Conservation (phyloP, 2,329 filamentous ascomycete species). For the Colletotrichum salicis region DNA sequence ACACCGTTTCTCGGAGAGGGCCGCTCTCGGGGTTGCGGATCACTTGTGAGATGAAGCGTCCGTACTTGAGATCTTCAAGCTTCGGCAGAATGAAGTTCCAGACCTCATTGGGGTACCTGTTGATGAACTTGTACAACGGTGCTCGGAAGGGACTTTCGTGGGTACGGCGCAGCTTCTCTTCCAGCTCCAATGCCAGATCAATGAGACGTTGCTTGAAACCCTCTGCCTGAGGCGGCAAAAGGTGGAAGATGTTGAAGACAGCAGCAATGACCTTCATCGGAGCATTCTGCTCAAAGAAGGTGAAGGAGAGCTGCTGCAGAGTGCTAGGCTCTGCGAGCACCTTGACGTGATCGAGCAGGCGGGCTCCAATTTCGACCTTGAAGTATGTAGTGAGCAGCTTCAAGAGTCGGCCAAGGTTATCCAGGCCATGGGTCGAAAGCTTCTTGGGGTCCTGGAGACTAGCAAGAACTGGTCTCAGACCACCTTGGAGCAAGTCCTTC, state of each 20-base stretch:
- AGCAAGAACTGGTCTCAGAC: constrained; percentile 92
- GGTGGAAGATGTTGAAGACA: constrained; percentile 95
- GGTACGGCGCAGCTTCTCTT: constrained; percentile 85
- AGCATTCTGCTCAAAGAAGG: constrained; percentile 89
- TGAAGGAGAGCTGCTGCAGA: constrained; percentile 92
- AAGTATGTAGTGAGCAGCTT: constrained; percentile 97
- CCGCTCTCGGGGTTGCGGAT: constrained; percentile 80
- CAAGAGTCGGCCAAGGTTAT: constrained; percentile 88
- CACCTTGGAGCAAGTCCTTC: constrained; percentile 94
- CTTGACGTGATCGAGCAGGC: constrained; percentile 94
- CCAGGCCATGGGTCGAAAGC: constrained; percentile 86
- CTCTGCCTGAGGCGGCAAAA: constrained; percentile 90
- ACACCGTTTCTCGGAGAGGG: constrained; percentile 78
- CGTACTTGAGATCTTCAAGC: constrained; percentile 86
- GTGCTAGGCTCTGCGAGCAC: constrained; percentile 83
- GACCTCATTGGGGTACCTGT: constrained; percentile 89
- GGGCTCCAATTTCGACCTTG: constrained; percentile 95
- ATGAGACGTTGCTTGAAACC: constrained; percentile 92
- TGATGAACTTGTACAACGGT: constrained; percentile 92
- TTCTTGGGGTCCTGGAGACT: constrained; percentile 95
- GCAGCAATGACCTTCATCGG: constrained; percentile 95
- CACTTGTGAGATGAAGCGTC: constrained; percentile 90
- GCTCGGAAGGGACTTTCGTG: constrained; percentile 91
- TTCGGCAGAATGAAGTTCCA: constrained; percentile 83
- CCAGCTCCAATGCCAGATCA: constrained; percentile 88